Evolutionary conservation across 495 filamentous ascomycete genomes (phyloP).

Genomic region (Hypoxylon fuscum): DNA sequence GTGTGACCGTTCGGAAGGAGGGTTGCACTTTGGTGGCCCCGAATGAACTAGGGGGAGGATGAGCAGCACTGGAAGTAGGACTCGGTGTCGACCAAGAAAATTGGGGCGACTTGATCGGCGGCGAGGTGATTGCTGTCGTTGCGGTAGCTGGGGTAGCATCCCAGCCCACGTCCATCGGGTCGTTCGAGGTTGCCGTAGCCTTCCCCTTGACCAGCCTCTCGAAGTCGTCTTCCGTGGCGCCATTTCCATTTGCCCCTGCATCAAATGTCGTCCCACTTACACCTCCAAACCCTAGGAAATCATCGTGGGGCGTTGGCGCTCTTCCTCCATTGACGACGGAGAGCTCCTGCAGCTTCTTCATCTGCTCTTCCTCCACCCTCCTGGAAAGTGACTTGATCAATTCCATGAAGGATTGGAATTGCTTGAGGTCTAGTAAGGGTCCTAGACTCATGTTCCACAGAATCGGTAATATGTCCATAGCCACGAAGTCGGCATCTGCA

Average conservation of each 20-base stretch:
- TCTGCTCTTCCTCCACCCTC: slow-evolving; percentile 87
- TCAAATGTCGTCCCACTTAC: slow-evolving; percentile 59
- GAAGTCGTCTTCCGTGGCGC: slow-evolving; percentile 75
- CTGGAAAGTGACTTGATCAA: slow-evolving; percentile 82
- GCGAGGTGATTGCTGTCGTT: slow-evolving; percentile 32
- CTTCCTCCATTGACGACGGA: slow-evolving; percentile 56
- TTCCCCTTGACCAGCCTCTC: slow-evolving; percentile 85
- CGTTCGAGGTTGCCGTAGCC: slow-evolving; percentile 25
- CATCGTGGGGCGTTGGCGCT: slow-evolving; percentile 52
- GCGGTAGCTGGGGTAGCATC: slow-evolving; percentile 44
- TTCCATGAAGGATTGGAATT: slow-evolving; percentile 89
- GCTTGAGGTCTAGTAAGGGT: slow-evolving; percentile 82
- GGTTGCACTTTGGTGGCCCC: slow-evolving; percentile 52
- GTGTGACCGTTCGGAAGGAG: slow-evolving; percentile 64
- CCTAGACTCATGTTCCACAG: slow-evolving; percentile 94
- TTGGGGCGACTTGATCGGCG: slow-evolving; percentile 51
- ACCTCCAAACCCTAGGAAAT: slow-evolving; percentile 68
- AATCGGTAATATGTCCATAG: slow-evolving; percentile 86
- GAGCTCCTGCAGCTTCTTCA: slow-evolving; percentile 84
- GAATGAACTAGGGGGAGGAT: slow-evolving; percentile 38
- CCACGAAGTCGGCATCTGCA: slow-evolving; percentile 91
- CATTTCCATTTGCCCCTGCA: slow-evolving; percentile 55
- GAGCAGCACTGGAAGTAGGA: slow-evolving; percentile 39
- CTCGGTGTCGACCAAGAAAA: slow-evolving; percentile 71
- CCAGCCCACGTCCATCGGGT: slow-evolving; percentile 57